Conservation (phyloP, 2,329 filamentous ascomycete genomes). For the Aspergillus piperis region DNA sequence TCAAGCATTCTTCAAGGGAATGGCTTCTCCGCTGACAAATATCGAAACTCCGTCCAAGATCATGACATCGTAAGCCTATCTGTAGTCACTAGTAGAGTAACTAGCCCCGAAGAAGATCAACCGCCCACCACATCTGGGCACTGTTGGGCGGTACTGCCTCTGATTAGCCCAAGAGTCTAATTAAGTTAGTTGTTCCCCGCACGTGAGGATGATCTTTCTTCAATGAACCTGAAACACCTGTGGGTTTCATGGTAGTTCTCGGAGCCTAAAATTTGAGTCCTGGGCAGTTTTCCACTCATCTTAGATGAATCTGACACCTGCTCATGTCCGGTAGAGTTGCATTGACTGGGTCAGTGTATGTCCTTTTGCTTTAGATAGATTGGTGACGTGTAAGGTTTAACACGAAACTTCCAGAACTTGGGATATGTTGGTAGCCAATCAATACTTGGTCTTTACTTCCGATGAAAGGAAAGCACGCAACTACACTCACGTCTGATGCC, state of each 20-base stretch:
- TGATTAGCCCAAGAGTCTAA: neutral
- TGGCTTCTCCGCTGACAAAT: neutral
- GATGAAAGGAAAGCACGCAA: too few species aligned
- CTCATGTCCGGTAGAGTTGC: neutral
- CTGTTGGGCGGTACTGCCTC: neutral
- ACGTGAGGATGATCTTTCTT: neutral
- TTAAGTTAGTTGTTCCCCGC: neutral
- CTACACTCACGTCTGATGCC: too few species aligned
- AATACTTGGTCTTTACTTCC: too few species aligned
- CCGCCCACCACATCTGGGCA: neutral
- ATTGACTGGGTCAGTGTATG: neutral
- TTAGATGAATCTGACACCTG: neutral
- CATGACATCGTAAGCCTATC: neutral
- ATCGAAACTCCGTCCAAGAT: neutral
- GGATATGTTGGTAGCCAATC: too few species aligned
- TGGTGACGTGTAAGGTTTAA: neutral
- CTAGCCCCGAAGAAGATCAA: neutral
- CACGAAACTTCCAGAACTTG: too few species aligned
- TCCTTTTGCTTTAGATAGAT: neutral
- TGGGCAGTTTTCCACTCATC: neutral
- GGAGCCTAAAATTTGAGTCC: neutral
- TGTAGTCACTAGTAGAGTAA: neutral
- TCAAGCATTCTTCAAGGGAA: neutral
- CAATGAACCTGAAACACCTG: neutral
- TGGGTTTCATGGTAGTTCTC: neutral